Base-by-base conservation (phyloP, 2,329 filamentous ascomycete genomes). In the Neophaeococcomyces mojaviensis region DNA sequence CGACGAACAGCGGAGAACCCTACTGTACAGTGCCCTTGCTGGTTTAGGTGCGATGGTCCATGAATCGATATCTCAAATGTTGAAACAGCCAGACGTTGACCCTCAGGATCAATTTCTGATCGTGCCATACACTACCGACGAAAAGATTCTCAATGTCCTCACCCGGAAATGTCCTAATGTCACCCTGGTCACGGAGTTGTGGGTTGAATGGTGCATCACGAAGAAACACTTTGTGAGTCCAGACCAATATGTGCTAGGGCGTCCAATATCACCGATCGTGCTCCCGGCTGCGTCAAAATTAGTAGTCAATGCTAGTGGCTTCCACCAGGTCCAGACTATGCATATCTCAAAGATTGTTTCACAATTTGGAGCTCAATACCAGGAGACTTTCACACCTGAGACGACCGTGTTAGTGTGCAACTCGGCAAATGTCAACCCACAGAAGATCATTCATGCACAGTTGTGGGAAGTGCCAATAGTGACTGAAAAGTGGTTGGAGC, bases 161-260 rank as follows among this genome's bases (percentile, higher is more conserved):
- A 60, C 66, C 52, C 58, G 58, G 39, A 50, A 54, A n/a, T 12
- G 41, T 32, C 16, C 45, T 13, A 39, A 41, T 10, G 30, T 34
- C 4, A 38, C 45, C 39, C 59, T 72, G 12, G 81, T 94, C 26
- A 97, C 88, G 9, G 88, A 95, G 60, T 94, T 92, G 74, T 98
- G 90, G 77, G 74, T 98, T 43, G 92, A 98, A 66, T 79, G 81
- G 39, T 97, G 90, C 61, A 70, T 98, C 32, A 81, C 89, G 61
- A 78, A 79, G 52, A 92, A 86, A 63, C 69, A 68, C 20, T 77
- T 90, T 55, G 72, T 87, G 38, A 71, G 84, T 24, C 87, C 88
- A 4, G 68, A 72, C 42, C 71, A 78, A 3, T 81, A 92, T 60
- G 74, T 86, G 33, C 75, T 94, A 19, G 88, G 87, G 48, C 79